Percentiles rank a stretch among this genome's conserved stretches.
Conservation (phyloP, 2,329 filamentous ascomycete genomes). For the Neurospora sp. region DNA sequence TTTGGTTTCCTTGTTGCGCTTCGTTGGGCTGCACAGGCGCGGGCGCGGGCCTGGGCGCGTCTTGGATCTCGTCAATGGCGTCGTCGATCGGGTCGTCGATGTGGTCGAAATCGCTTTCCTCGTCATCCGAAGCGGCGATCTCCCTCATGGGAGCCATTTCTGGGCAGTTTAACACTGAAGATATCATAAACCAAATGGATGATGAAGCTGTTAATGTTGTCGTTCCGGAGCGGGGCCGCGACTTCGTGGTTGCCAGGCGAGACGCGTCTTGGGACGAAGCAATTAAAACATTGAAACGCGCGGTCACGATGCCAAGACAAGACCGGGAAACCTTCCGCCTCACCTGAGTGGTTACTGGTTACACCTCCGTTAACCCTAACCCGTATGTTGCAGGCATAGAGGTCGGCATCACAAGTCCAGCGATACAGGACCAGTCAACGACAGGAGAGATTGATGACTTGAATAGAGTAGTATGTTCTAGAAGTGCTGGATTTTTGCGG, state of each 20-base stretch:
- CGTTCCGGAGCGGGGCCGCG: not conserved
- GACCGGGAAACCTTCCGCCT: not conserved
- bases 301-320: not conserved
- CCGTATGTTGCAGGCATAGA: not conserved
- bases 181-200: not conserved
- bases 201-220: not conserved
- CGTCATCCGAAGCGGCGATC: slow-evolving; percentile 25
- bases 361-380: not conserved
- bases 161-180: not conserved
- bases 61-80: not conserved
- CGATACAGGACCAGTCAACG: not conserved
- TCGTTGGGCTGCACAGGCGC: not conserved
- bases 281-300: not conserved
- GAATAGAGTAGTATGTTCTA: not conserved
- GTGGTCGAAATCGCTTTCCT: slow-evolving; percentile 20
- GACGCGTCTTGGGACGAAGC: not conserved
- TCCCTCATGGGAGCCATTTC: slow-evolving; percentile 19
- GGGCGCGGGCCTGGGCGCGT: not conserved
- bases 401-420: not conserved
- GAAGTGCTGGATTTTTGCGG: not conserved
- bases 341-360: not conserved
- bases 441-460: not conserved
- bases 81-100: slow-evolving; percentile 12
- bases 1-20: not conserved
- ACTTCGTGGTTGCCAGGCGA: not conserved